Evolutionary conservation across 345 rosid species (phyloP), one percentile per base, ranked within the genome.

Genomic region (Lumnitzera racemosa): DNA sequence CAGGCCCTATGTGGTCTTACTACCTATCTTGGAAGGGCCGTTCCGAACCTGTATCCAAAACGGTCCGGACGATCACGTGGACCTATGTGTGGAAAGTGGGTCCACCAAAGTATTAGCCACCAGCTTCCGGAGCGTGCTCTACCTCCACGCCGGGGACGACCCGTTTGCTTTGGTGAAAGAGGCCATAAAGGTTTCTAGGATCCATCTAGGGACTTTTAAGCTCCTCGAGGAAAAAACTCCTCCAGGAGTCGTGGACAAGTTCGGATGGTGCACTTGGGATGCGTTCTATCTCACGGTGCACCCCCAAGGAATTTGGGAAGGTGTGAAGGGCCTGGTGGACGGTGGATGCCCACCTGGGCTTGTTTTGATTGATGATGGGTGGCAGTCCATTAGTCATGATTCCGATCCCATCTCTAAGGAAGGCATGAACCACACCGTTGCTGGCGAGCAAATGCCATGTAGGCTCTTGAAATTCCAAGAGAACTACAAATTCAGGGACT

Each of bases 221-320:
- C 81, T 86, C 9, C 41, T 90, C 41, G 90, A 84, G 5, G 99
- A 94, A 67, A 94, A 94, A 65, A 70, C 69, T 5, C 86, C 96
- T 9, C 99, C 99, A 0, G 86, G 88, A 0, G 81, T 94, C 48
- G 92, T 94, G 11, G 97, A 88, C 62, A 94, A 94, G 59, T 94
- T 94, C 51, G 99, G 99, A 1, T 94, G 99, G 99, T 90, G 97
- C 59, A 88, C 99, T 12, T 94, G 99, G 99, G 99, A 94, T 49
- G 99, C 99, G 46, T 90, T 94, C 64, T 94, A 94, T 59, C 87
- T 94, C 52, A 80, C 86, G 0, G 97, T 90, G 64, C 70, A 88
- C 68, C 99, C 99, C 8, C 77, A 81, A 11, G 98, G 98, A 0
- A 65, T 92, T 17, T 70, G 80, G 76, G 81, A 92, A 27, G 98